These are phyloP conservation scores for Leersia perrieri DNA, from an alignment of 176 grass and related monocot species.

Conservation along the genomic window DNA sequence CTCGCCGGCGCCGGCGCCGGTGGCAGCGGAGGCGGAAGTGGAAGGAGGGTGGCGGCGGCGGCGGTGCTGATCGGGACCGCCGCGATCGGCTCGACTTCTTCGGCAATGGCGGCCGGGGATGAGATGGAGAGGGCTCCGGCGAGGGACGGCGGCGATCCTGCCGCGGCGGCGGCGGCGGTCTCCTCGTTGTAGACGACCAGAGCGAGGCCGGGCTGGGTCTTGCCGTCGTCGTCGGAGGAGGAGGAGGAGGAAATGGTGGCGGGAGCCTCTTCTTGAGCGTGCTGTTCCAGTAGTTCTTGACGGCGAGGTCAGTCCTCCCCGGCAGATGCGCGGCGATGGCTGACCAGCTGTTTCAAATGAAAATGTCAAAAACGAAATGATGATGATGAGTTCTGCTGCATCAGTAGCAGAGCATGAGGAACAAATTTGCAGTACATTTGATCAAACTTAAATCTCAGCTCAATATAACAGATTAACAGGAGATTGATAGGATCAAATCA, in stretches of 20 bases:
- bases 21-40: not conserved
- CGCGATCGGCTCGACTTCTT: constrained; percentile 1
- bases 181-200: not conserved
- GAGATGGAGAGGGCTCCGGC: not conserved
- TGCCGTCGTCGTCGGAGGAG: not conserved
- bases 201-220: not conserved
- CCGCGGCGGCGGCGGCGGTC: not conserved
- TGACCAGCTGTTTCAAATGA: constrained; percentile 43
- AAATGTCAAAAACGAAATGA: too few species aligned
- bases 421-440: too few species aligned
- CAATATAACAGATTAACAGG: too few species aligned
- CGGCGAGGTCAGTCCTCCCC: constrained; percentile 51
- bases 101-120: not conserved
- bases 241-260: too few species aligned
- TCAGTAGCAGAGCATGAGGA: too few species aligned
- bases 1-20: not conserved
- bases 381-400: too few species aligned
- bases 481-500: too few species aligned
- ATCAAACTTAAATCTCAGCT: too few species aligned
- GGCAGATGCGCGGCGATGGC: constrained; percentile 45
- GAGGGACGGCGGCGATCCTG: not conserved
- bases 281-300: constrained; percentile 78
- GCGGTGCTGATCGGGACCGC: not conserved
- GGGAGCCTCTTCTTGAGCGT: constrained; percentile 57
- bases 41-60: not conserved